Base-by-base conservation (phyloP, 2,329 filamentous ascomycete species). In the Arthrobotrys conoides region DNA sequence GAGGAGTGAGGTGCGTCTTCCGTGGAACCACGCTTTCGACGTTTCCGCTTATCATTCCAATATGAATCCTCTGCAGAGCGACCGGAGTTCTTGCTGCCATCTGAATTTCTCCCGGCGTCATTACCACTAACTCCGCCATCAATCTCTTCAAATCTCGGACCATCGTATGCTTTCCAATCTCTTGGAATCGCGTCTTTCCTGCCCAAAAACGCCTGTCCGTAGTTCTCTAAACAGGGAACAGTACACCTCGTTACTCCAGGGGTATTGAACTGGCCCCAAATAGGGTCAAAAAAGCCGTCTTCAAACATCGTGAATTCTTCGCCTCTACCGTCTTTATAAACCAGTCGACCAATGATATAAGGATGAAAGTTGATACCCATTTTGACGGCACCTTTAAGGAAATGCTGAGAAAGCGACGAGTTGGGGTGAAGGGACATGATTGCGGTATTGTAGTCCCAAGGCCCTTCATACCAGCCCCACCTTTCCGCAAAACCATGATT, bases 311-410 rank as follows among this genome's bases (percentile, higher is more conserved):
- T 84, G 66, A 88, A 86, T 71, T 89, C 87, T 3, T 86, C 85
- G 70, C 88, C 87, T 57, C 87, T 85, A 2, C 85, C 85, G 76
- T 89, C 88, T 80, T 88, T 88, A 84, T 87, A 88, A 1, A 87
- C 86, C 87, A 89, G 88, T 57, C 87, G 86, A 1, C 88, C 87
- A 24, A 89, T 85, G 4, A 89, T 86, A 18, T 87, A 84, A 0
- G 88, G 88, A 71, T 89, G 88, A 82, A 88, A 89, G 78, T 89
- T 89, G 76, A 89, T 84, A 1, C 87, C 87, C 88, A 89, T 89
- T 61, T 88, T 84, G 9, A 89, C 87, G 36, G 87, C 88, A 38
- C 88, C 88, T 48, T 87, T 86, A 20, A 89, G 84, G 1, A 89
- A 84, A 79, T 89, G 88, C 0, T 87, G 87, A 0, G 87, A 88